Conservation (phyloP, 2,329 filamentous ascomycete species). For the Phyllosticta paracitricarpa region DNA sequence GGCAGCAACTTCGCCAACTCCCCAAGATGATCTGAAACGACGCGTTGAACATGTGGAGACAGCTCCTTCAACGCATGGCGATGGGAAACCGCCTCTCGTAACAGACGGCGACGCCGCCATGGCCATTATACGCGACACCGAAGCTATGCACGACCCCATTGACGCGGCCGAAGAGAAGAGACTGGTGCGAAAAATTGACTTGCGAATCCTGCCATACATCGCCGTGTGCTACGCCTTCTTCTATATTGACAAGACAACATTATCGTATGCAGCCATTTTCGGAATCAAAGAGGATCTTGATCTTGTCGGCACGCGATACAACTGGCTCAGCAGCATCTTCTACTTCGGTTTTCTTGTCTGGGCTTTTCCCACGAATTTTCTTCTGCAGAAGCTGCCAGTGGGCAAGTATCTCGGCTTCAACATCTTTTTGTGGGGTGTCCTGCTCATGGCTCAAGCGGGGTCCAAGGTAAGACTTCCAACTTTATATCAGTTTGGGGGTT, state of each 20-base stretch:
- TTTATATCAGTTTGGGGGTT: neutral
- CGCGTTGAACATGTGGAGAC: neutral
- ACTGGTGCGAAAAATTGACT: constrained; percentile 47
- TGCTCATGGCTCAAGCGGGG: constrained; percentile 26
- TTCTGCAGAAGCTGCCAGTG: constrained; percentile 37
- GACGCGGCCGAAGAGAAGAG: constrained; percentile 38
- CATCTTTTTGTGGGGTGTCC: constrained; percentile 48
- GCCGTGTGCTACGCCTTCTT: constrained; percentile 45
- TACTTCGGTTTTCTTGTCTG: constrained; percentile 47
- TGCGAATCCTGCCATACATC: constrained; percentile 49
- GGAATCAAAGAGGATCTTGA: constrained; percentile 50
- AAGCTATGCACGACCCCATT: constrained; percentile 34
- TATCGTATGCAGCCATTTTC: constrained; percentile 56
- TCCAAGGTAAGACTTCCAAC: constrained; percentile 18
- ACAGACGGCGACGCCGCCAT: constrained; percentile 41
- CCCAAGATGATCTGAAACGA: neutral
- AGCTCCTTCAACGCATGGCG: neutral
- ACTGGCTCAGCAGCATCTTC: constrained; percentile 46
- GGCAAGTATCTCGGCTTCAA: constrained; percentile 43
- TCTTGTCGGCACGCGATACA: constrained; percentile 49
- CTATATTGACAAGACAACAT: constrained; percentile 29
- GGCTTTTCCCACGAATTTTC: constrained; percentile 45
- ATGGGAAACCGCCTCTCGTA: constrained; percentile 18
- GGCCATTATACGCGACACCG: constrained; percentile 39
- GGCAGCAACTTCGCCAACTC: neutral